Conservation (phyloP, 352 stramenopile species). For the Phytophthora brassicae region DNA sequence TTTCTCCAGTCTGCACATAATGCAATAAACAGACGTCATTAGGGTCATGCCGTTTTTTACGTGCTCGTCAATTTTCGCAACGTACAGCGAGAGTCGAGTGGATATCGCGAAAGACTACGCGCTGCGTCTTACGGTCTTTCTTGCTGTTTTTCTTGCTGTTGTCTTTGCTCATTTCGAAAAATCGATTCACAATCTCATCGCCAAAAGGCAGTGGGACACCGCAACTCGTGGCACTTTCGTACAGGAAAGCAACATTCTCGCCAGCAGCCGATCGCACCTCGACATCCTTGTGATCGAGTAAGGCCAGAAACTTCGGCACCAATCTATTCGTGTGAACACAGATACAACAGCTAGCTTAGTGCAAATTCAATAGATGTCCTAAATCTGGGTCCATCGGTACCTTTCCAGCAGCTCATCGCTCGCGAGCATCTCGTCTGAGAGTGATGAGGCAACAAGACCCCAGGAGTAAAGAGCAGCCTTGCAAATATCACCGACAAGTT, state of each 20-base stretch:
- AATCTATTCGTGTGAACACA: slow-evolving; percentile 37
- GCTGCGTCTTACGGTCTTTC: slow-evolving; percentile 86
- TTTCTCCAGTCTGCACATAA: slow-evolving; percentile 65
- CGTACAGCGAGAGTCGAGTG: slow-evolving; percentile 73
- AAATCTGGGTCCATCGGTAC: slow-evolving; percentile 25
- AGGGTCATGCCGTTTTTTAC: neutral
- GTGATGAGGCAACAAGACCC: slow-evolving; percentile 67
- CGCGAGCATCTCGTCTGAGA: slow-evolving; percentile 55
- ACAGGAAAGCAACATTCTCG: slow-evolving; percentile 86
- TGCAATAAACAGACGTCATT: neutral
- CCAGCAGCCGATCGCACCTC: slow-evolving; percentile 78
- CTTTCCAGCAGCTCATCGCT: slow-evolving; percentile 61
- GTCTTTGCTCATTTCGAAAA: slow-evolving; percentile 83
- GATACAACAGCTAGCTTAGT: neutral
- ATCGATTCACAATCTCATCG: slow-evolving; percentile 69
- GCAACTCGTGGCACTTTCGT: slow-evolving; percentile 62
- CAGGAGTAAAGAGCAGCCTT: slow-evolving; percentile 68
- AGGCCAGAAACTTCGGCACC: slow-evolving; percentile 64
- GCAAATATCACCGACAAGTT: slow-evolving; percentile 66
- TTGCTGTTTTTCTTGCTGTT: slow-evolving; percentile 91
- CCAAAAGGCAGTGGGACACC: slow-evolving; percentile 53
- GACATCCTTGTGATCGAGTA: slow-evolving; percentile 81
- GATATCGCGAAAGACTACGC: slow-evolving; percentile 84
- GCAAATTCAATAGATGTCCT: neutral
- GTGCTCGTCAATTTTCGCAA: neutral